Evolutionary conservation across 2,329 filamentous ascomycete species (phyloP), one percentile per base, ranked within the genome.

Genomic region (Neonectria faginata): DNA sequence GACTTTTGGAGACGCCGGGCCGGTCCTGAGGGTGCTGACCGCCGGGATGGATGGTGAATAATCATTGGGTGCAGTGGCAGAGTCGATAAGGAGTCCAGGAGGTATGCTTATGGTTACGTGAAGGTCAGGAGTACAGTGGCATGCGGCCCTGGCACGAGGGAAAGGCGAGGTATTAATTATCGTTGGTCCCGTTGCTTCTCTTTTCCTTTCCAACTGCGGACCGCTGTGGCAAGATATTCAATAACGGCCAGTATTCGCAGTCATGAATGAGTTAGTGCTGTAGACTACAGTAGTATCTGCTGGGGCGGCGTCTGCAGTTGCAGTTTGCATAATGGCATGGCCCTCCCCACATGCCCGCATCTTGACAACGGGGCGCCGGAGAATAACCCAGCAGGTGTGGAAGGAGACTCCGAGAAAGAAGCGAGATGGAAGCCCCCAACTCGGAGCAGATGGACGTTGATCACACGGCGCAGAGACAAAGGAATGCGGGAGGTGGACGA

Each of bases 1-100:
- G 25, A 16, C 39, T 20, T n/a, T n/a, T 10, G 29, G n/a, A 41
- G 53, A 57, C 10, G 48, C 60, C 60, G 60, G 60, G 29, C 60
- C 60, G 60, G 60, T 62, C 31, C 47, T 47, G 22, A 41, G 39
- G 20, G 29, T 51, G 53, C 31, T 62, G 53, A 62, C 60, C 60
- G 60, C 60, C 57, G 57, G 57, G 50, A 25, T 36, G 31, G 31
- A 16, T 36, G 10, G 11, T n/a, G 9, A 33, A 50, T 8, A 33
- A 50, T 8, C 12, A 50, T 5, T 11, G 16, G 16, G 47, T 42
- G 39, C n/a, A 20, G 39, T 10, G 16, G 9, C 39, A 42, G 39
- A 20, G 39, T 18, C 39, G n/a, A 42, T 11, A 11, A 20, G 39
- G 8, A 42, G n/a, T 29, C 29, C 29, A 10, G 7, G 29, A 29